phyloP scores from a whole-genome alignment of 495 filamentous ascomycete species.

The Chaetomium tenue region DNA sequence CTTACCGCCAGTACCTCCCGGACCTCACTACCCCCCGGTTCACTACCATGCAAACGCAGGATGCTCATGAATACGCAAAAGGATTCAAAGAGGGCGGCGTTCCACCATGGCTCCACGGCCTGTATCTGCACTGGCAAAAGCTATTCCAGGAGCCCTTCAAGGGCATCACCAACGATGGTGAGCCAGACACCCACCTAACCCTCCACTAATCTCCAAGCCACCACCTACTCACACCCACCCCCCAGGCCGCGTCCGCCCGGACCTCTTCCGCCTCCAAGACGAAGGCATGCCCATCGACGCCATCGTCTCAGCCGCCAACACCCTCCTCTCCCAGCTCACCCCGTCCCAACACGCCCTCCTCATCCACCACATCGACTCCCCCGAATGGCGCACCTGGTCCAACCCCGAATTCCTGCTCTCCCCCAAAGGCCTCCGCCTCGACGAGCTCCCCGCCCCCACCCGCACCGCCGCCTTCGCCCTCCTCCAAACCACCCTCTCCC shows the following conservation, averaged over 20 bases:
- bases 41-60: constrained; percentile 59
- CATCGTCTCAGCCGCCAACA: constrained; percentile 52
- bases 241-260: constrained; percentile 52
- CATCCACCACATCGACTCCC: constrained; percentile 62
- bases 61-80: constrained; percentile 62
- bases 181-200: neutral
- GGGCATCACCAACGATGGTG: constrained; percentile 69
- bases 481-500: constrained; percentile 57
- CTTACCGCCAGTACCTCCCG: constrained; percentile 51
- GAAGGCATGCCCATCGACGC: constrained; percentile 57
- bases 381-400: constrained; percentile 72
- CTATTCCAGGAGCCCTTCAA: constrained; percentile 66
- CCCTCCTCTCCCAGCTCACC: constrained; percentile 45
- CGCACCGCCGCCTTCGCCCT: constrained; percentile 54
- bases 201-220: neutral
- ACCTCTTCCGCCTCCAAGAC: constrained; percentile 60
- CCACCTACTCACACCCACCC: neutral
- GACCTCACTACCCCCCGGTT: constrained; percentile 61
- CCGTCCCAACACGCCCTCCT: constrained; percentile 49
- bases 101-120: constrained; percentile 66
- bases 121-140: constrained; percentile 66
- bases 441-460: constrained; percentile 48
- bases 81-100: constrained; percentile 57
- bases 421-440: constrained; percentile 64
- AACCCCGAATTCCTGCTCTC: constrained; percentile 68